These are phyloP conservation scores for Phytopythium kandeliae DNA, from an alignment of 352 stramenopile genomes.

Conservation along the genomic window DNA sequence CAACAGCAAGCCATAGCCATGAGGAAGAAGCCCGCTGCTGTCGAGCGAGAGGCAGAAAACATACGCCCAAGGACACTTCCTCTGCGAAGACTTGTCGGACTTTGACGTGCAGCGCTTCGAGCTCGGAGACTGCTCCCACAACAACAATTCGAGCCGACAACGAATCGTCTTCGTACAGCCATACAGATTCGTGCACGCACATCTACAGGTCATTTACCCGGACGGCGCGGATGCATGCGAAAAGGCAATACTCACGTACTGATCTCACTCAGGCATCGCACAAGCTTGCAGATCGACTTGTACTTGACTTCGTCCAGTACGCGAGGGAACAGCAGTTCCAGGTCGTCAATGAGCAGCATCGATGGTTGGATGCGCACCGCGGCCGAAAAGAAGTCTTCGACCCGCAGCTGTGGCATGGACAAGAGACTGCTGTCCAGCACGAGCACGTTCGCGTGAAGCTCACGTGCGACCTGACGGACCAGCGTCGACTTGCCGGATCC, in stretches of 20 bases:
- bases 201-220: background rate
- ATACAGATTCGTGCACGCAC: background rate
- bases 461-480: slow-evolving; percentile 39
- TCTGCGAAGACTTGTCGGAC: slow-evolving; percentile 76
- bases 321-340: slow-evolving; percentile 72
- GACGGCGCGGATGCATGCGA: background rate
- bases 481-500: slow-evolving; percentile 72
- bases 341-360: slow-evolving; percentile 61
- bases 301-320: slow-evolving; percentile 68
- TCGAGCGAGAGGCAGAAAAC: too few relatives aligned
- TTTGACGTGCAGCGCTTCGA: slow-evolving; percentile 48
- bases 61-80: slow-evolving; percentile 65
- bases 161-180: slow-evolving; percentile 19
- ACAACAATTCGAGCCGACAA: slow-evolving; percentile 32
- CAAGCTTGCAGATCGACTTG: slow-evolving; percentile 57
- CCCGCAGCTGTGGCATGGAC: slow-evolving; percentile 35
- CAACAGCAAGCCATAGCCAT: background rate
- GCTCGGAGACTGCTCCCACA: slow-evolving; percentile 56
- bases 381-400: slow-evolving; percentile 67
- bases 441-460: slow-evolving; percentile 51
- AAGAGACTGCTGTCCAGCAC: slow-evolving; percentile 58
- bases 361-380: slow-evolving; percentile 64
- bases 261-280: slow-evolving; percentile 48
- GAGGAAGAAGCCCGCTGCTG: too few relatives aligned
- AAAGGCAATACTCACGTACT: slow-evolving; percentile 36